A percentile compares a stretch with the other conserved stretches of the same genome.
Evolutionary conservation across 2,329 filamentous ascomycete species (phyloP).

Genomic region (Sclerotinia spermophila): DNA sequence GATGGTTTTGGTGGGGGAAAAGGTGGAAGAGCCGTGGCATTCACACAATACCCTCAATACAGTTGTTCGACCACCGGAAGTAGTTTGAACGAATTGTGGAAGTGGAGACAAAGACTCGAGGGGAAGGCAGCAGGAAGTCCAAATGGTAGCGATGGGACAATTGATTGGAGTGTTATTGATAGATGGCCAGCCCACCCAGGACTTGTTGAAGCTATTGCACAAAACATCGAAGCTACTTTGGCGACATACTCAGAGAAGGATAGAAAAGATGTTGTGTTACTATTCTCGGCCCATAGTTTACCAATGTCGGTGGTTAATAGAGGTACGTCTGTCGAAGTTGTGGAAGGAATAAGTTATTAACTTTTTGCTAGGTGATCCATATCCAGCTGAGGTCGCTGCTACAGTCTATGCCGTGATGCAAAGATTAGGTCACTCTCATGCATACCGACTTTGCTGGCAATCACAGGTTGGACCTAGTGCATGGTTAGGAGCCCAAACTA

Average conservation of each 20-base stretch:
- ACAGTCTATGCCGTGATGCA: slow-evolving; percentile 98
- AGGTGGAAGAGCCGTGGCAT: slow-evolving; percentile 91
- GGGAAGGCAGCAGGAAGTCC: slow-evolving; percentile 54
- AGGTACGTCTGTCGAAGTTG: slow-evolving; percentile 47
- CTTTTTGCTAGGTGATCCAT: slow-evolving; percentile 69
- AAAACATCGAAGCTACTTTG: slow-evolving; percentile 84
- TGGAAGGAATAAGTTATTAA: slow-evolving; percentile 20
- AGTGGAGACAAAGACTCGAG: slow-evolving; percentile 86
- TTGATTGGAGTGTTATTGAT: slow-evolving; percentile 97
- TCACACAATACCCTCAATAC: slow-evolving; percentile 98
- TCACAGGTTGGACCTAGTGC: slow-evolving; percentile 94
- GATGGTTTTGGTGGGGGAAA: slow-evolving; percentile 89
- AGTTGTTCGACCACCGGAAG: slow-evolving; percentile 96
- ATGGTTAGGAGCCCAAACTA: slow-evolving; percentile 94
- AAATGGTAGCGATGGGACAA: slow-evolving; percentile 59
- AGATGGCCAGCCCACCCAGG: slow-evolving; percentile 92
- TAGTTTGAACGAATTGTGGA: slow-evolving; percentile 96
- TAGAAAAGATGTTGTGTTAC: slow-evolving; percentile 73
- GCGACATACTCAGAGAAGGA: slow-evolving; percentile 78
- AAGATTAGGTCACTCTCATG: slow-evolving; percentile 79
- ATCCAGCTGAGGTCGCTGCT: slow-evolving; percentile 90
- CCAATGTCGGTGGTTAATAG: slow-evolving; percentile 98
- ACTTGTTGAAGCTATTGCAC: slow-evolving; percentile 85
- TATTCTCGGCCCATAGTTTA: slow-evolving; percentile 94
- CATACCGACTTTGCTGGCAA: slow-evolving; percentile 94